These are phyloP conservation scores for Luzula sylvatica DNA, from an alignment of 176 grass and related monocot genomes.

Conservation along the genomic window DNA sequence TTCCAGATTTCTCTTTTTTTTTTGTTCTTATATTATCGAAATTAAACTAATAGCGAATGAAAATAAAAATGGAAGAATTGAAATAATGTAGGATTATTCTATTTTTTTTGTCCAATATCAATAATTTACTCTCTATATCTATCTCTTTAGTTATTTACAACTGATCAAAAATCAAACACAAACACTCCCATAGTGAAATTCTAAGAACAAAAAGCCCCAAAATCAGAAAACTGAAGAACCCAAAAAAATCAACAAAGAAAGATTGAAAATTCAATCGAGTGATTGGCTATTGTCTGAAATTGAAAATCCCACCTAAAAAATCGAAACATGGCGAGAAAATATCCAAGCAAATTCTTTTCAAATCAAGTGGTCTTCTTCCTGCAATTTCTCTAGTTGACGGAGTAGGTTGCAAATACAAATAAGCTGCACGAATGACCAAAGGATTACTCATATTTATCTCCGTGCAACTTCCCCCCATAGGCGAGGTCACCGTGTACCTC, in stretches of 20 bases:
- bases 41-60: too few species aligned
- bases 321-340: conserved; percentile 19
- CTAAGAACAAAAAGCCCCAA: too few species aligned
- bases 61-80: too few species aligned
- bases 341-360: background rate
- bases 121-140: background rate
- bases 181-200: background rate
- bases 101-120: conserved; percentile 10
- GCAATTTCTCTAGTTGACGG: conserved; percentile 32
- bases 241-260: conserved; percentile 1
- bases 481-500: conserved; percentile 24
- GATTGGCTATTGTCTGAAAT: conserved; percentile 3
- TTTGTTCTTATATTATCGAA: background rate
- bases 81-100: background rate
- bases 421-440: conserved; percentile 70
- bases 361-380: background rate
- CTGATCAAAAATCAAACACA: conserved; percentile 13
- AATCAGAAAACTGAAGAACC: background rate
- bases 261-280: background rate
- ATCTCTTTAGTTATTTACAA: conserved; percentile 15
- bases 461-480: conserved; percentile 23
- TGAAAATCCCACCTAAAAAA: conserved; percentile 18
- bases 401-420: conserved; percentile 66
- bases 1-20: background rate
- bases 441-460: conserved; percentile 72